Percentiles rank a stretch among this genome's conserved stretches.
These are phyloP conservation scores for Carex scoparia DNA, from an alignment of 176 grass and related monocot genomes.

Conservation along the genomic window DNA sequence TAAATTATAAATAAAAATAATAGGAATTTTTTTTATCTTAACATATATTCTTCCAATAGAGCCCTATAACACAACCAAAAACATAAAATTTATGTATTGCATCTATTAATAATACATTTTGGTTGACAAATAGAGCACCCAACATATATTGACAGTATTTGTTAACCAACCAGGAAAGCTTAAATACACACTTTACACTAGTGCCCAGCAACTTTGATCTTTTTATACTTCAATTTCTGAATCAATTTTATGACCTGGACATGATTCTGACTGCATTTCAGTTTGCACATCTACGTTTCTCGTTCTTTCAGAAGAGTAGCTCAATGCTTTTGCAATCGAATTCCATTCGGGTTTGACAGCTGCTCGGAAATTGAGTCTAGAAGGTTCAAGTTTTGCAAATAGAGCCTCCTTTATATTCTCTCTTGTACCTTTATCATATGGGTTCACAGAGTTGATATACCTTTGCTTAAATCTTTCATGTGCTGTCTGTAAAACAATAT, in stretches of 20 bases:
- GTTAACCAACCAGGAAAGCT: not conserved
- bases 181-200: not conserved
- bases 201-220: not conserved
- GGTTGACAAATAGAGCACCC: not conserved
- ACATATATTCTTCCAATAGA: too few species aligned
- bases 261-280: not conserved
- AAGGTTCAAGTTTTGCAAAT: slow-evolving; percentile 40
- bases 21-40: too few species aligned
- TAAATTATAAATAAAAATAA: too few species aligned
- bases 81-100: too few species aligned
- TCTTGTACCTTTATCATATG: slow-evolving; percentile 46
- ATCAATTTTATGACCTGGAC: not conserved
- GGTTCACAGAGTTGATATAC: slow-evolving; percentile 28
- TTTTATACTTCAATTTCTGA: not conserved
- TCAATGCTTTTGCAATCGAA: slow-evolving; percentile 20
- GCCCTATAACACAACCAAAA: too few species aligned
- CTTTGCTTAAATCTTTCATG: slow-evolving; percentile 35
- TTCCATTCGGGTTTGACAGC: slow-evolving; percentile 14
- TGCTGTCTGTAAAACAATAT: slow-evolving; percentile 42
- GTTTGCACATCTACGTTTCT: not conserved
- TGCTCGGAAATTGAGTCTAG: slow-evolving; percentile 50
- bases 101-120: too few species aligned
- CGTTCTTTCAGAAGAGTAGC: not conserved
- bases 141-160: too few species aligned
- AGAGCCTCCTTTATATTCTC: slow-evolving; percentile 44